Evolutionary conservation across 345 rosid species (phyloP).

Genomic region (Lagerstroemia speciosa): DNA sequence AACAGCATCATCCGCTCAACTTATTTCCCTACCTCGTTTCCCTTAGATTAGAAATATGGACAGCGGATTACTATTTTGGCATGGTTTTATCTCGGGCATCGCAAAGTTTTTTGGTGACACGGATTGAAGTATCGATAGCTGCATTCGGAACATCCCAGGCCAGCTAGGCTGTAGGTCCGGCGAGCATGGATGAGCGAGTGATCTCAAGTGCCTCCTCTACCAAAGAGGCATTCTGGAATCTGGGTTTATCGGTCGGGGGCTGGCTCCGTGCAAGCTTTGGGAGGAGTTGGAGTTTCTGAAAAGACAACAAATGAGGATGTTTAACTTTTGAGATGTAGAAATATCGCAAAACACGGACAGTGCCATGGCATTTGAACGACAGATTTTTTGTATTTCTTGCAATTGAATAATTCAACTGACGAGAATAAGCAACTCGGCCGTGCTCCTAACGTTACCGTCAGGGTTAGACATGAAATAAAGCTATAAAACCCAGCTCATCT

Average conservation of each 20-base stretch:
- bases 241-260: slow-evolving; percentile 60
- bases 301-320: neutral
- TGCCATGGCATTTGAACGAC: too few species aligned
- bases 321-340: too few species aligned
- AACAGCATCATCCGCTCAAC: neutral
- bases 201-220: slow-evolving; percentile 82
- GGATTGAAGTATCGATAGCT: neutral
- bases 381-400: too few species aligned
- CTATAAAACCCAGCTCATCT: too few species aligned
- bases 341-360: too few species aligned
- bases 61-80: neutral
- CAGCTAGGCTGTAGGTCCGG: slow-evolving; percentile 14
- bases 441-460: neutral
- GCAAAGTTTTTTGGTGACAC: neutral
- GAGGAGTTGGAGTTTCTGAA: slow-evolving; percentile 76
- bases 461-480: neutral
- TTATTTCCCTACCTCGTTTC: neutral
- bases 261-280: slow-evolving; percentile 78
- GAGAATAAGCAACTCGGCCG: neutral
- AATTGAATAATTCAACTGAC: neutral
- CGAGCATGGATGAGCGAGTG: slow-evolving; percentile 38
- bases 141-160: neutral
- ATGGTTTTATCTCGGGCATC: neutral
- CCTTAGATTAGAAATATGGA: neutral
- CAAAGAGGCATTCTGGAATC: slow-evolving; percentile 69